Evolutionary conservation across 2,329 filamentous ascomycete genomes (phyloP).

Genomic region (Conoideocrella luteorostrata): DNA sequence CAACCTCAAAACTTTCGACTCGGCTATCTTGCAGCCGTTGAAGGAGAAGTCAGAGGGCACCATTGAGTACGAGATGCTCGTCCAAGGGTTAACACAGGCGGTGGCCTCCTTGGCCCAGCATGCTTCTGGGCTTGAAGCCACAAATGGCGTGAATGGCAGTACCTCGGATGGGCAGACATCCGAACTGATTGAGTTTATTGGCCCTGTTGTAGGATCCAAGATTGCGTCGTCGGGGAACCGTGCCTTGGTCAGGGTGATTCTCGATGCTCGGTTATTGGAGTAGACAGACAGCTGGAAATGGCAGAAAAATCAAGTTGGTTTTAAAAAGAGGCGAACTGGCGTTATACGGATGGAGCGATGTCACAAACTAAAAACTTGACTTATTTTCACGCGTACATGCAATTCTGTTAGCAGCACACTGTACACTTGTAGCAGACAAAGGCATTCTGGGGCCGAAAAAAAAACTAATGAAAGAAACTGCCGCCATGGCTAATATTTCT

Average conservation of each 20-base stretch:
- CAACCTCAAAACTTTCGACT: conserved; percentile 49
- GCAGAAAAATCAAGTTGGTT: conserved; percentile 12
- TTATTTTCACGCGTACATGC: not conserved
- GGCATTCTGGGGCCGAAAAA: not conserved
- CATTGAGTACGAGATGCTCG: conserved; percentile 49
- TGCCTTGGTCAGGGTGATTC: conserved; percentile 41
- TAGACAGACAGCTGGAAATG: conserved; percentile 4
- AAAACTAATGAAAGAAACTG: not conserved
- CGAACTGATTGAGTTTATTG: conserved; percentile 49
- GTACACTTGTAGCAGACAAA: not conserved
- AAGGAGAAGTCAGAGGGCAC: conserved; percentile 42
- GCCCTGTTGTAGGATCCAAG: conserved; percentile 45
- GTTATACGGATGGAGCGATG: conserved; percentile 3
- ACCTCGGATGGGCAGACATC: conserved; percentile 30
- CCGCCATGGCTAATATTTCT: not conserved
- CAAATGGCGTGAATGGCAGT: conserved; percentile 35
- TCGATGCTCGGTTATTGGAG: conserved; percentile 50
- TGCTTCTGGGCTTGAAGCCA: conserved; percentile 19
- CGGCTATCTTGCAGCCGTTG: conserved; percentile 46
- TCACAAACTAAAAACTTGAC: not conserved
- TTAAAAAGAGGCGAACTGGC: conserved; percentile 4
- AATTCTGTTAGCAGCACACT: too few relatives aligned
- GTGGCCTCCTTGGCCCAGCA: conserved; percentile 37
- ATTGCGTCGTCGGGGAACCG: conserved; percentile 40
- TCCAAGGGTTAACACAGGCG: conserved; percentile 50